These are phyloP conservation scores for Amylocarpus encephaloides DNA, from an alignment of 2,329 filamentous ascomycete genomes.

Conservation along the genomic window DNA sequence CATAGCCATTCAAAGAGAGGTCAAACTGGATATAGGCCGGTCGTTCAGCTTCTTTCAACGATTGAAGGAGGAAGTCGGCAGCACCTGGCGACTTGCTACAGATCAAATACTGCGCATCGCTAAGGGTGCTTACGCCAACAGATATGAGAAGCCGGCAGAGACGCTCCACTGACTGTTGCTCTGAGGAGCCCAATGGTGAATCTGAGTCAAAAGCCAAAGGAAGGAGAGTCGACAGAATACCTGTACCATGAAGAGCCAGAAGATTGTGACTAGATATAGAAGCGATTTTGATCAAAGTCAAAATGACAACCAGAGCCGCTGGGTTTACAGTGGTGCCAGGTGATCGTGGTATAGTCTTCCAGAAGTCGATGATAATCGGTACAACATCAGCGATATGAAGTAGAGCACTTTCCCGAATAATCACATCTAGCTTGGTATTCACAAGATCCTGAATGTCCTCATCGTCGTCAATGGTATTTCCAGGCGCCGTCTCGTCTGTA, in stretches of 20 bases:
- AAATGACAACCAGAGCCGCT: slow-evolving; percentile 57
- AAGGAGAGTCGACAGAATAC: slow-evolving; percentile 61
- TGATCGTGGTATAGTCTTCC: slow-evolving; percentile 53
- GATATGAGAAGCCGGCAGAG: slow-evolving; percentile 65
- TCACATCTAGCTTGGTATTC: slow-evolving; percentile 38
- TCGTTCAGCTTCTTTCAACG: slow-evolving; percentile 66
- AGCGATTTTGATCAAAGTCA: slow-evolving; percentile 35
- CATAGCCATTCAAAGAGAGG: slow-evolving; percentile 77
- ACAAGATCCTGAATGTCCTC: slow-evolving; percentile 23
- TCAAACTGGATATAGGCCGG: slow-evolving; percentile 93
- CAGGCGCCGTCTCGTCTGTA: background rate
- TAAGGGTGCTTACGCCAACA: slow-evolving; percentile 71
- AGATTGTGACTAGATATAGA: slow-evolving; percentile 67
- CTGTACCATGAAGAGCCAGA: slow-evolving; percentile 64
- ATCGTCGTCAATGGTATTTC: slow-evolving; percentile 13
- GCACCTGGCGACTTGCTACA: slow-evolving; percentile 45
- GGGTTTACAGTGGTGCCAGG: slow-evolving; percentile 40
- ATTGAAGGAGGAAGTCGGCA: slow-evolving; percentile 66
- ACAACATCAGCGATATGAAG: slow-evolving; percentile 58
- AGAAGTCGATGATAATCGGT: slow-evolving; percentile 55
- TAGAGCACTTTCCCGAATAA: slow-evolving; percentile 45
- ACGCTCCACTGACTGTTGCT: slow-evolving; percentile 54
- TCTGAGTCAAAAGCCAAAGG: slow-evolving; percentile 51
- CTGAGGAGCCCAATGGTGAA: slow-evolving; percentile 45
- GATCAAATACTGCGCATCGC: slow-evolving; percentile 73